Base-by-base conservation (phyloP, 106 monocot species). In the Acorus calamus region DNA sequence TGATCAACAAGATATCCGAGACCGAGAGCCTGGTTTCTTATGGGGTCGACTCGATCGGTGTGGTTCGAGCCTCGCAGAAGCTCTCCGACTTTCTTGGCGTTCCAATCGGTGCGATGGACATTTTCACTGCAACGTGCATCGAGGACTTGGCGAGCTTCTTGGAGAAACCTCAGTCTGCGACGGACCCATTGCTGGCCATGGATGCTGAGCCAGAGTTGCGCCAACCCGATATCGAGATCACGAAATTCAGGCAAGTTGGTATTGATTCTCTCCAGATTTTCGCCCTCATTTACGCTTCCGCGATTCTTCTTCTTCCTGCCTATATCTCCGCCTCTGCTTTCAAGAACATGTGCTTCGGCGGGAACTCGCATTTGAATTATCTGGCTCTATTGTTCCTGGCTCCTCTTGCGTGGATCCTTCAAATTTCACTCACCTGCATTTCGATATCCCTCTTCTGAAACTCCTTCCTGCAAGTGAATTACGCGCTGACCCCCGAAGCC, bases 21-120 rank as follows among this genome's bases (percentile, higher is more conserved):
- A 66, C 66, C 11, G 81, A 82, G 12, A 77, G 73, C 62, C 66
- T 82, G 8, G 69, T 77, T 41, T 77, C 81, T 7, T 82, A 77
- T 49, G 81, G 81, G 7, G 69, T 82, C 41, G 81, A 82, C 55
- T 82, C 81, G 7, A 77, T 82, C 71, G 77, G 77, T 44, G 81
- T 82, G 55, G 81, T 82, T 8, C 69, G 73, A 74, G 81, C 77
- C 61, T 68, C 81, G 14, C 81, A 82, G 53, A 82, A 74, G 53
- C 73, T 82, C n/a, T 77, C 81, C 63, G 81, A 82, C 63, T 82
- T 61, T 66, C 77, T 82, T 58, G 81, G 81, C 6, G 66, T 74
- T 61, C 73, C 81, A 6, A 74, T 82, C 73, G 81, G 81, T 44
- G 81, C 81, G 6, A 70, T 82, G 0, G 81, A 82, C 61, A 77